These are phyloP conservation scores for Colletotrichum noveboracense DNA, from an alignment of 2,329 filamentous ascomycete genomes.

Conservation along the genomic window DNA sequence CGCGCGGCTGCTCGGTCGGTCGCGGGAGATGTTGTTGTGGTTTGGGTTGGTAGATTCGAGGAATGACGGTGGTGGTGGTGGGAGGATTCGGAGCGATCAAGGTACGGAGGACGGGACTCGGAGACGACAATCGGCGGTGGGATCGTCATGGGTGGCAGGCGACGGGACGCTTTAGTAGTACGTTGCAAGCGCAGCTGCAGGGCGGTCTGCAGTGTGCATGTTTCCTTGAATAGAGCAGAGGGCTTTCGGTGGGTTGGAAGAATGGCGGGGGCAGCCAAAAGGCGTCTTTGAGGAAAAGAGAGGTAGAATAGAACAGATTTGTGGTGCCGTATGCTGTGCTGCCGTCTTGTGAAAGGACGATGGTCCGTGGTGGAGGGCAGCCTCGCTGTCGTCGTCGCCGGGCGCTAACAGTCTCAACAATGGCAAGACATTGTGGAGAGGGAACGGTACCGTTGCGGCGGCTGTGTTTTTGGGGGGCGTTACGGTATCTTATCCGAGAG, in stretches of 20 bases:
- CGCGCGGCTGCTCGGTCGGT: not conserved
- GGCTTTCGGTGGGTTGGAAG: not conserved
- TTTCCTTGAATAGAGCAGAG: not conserved
- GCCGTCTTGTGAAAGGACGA: conserved; percentile 10
- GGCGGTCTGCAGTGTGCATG: not conserved
- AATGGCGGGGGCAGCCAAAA: conserved; percentile 6
- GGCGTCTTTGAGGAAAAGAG: conserved; percentile 3
- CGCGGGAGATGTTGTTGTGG: not conserved
- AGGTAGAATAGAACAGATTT: not conserved
- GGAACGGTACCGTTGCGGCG: conserved; percentile 18
- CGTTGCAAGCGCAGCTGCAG: conserved; percentile 4
- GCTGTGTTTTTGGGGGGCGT: not conserved
- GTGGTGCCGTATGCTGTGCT: not conserved
- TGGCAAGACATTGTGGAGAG: conserved; percentile 17
- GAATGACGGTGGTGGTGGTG: not conserved
- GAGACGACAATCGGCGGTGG: conserved; percentile 9
- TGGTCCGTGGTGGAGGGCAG: conserved; percentile 16
- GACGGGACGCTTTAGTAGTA: conserved; percentile 7
- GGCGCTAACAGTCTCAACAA: conserved; percentile 18
- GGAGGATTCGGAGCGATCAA: conserved; percentile 6
- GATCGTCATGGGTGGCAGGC: conserved; percentile 21
- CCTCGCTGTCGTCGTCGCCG: not conserved
- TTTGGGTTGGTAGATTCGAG: not conserved
- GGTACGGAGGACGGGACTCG: conserved; percentile 8
- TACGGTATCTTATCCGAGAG: conserved; percentile 14